Evolutionary conservation across 2,329 filamentous ascomycete species (phyloP), one percentile per base, ranked within the genome.

Genomic region (Colletotrichum sublineola): DNA sequence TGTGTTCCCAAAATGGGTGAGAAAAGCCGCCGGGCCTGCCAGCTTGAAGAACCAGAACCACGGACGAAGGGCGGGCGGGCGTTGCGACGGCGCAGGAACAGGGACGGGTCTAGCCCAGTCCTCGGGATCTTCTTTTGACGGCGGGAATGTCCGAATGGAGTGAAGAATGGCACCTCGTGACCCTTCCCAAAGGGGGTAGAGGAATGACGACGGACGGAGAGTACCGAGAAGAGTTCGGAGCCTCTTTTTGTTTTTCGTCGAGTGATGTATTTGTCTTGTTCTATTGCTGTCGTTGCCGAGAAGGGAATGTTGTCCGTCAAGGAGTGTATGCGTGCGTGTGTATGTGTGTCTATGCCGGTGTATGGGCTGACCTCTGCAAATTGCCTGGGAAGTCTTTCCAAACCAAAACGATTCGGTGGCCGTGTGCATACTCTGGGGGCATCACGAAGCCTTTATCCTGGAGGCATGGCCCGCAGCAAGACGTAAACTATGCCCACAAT

Each of bases 391-490:
- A 53, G 24, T 53, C 46, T 68, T 68, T 72, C 44, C 52, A 72
- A 63, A 60, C 33, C 57, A 44, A 36, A 68, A 40, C 33, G 52
- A 33, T 20, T 40, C 50, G n/a, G 24, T 24, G 24, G 4, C 42
- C 20, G 50, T 31, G 67, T 52, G 64, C 62, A 24, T 50, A 31
- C 36, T 44, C 38, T 42, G 24, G 50, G 69, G 72, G 72, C 64
- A 74, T 73, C 55, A 57, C 61, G 61, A 74, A 66, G 72, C 40
- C 72, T 74, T 74, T 74, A 74, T 74, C 67, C 55, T 71, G 29
- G 18, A 63, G 11, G 38, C 53, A 40, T 36, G 46, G 12, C 57
- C 65, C 65, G 33, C 20, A 31, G 2, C 29, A 29, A 40, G 36
- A 56, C 12, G 44, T 38, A 63, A 15, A 38, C 44, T 29, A 60